phyloP scores from a whole-genome alignment of 2,329 filamentous ascomycete species.

The Ophiosphaerella herpotricha region DNA sequence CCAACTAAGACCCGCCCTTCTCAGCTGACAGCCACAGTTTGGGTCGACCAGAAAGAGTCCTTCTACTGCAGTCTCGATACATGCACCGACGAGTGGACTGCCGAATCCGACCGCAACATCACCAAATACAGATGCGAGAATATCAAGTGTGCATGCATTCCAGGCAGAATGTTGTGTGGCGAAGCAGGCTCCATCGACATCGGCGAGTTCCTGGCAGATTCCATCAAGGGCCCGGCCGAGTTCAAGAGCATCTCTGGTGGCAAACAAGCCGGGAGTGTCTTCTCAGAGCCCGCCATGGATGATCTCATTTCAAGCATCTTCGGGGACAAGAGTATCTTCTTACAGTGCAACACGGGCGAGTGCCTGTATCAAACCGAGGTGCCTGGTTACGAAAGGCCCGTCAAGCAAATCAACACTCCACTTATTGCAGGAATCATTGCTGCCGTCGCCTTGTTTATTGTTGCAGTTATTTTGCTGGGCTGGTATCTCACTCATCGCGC shows the following conservation, averaged over 20 bases:
- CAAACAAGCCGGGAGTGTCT: constrained; percentile 74
- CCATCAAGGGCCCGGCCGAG: constrained; percentile 83
- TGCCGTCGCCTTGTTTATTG: constrained; percentile 80
- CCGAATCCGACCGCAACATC: constrained; percentile 72
- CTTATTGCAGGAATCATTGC: constrained; percentile 94
- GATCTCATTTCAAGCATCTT: constrained; percentile 86
- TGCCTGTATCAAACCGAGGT: constrained; percentile 92
- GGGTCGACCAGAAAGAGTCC: constrained; percentile 91
- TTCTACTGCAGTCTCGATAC: constrained; percentile 92
- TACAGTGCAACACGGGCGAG: constrained; percentile 84
- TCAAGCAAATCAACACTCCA: constrained; percentile 96
- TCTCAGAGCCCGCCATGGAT: constrained; percentile 92
- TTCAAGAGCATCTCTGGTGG: constrained; percentile 72
- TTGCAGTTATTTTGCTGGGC: constrained; percentile 78
- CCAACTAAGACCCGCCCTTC: background rate
- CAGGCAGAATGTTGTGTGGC: constrained; percentile 91
- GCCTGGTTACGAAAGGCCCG: constrained; percentile 83
- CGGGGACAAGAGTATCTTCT: constrained; percentile 84
- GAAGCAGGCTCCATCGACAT: constrained; percentile 91
- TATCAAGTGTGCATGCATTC: constrained; percentile 84
- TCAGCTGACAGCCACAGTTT: constrained; percentile 64
- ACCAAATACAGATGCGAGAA: constrained; percentile 85
- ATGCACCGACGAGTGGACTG: constrained; percentile 74
- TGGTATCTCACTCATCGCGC: constrained; percentile 88
- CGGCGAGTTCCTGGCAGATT: constrained; percentile 79